A percentile compares a stretch with the other conserved stretches of the same genome.
phyloP scores from a whole-genome alignment of 2,329 filamentous ascomycete genomes.

The Aureobasidium leucospermi region DNA sequence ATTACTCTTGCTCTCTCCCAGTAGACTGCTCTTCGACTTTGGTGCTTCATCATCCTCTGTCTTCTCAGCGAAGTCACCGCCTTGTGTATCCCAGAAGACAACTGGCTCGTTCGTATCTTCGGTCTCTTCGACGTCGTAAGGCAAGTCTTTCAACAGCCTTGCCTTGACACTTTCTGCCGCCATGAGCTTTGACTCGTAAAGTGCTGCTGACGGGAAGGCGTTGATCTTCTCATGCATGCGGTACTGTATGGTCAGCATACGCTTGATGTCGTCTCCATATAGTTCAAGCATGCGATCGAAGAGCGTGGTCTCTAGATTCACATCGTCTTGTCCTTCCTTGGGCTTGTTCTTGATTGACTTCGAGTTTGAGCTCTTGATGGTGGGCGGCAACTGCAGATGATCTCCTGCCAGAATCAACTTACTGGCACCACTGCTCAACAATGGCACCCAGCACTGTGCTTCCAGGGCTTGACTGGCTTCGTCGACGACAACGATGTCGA shows the following conservation, averaged over 20 bases:
- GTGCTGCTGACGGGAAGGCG: conserved; percentile 80
- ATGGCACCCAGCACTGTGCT: conserved; percentile 92
- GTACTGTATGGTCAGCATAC: conserved; percentile 95
- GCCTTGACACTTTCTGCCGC: conserved; percentile 72
- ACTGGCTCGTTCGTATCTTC: conserved; percentile 85
- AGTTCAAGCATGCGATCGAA: conserved; percentile 82
- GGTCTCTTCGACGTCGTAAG: conserved; percentile 67
- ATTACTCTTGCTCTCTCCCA: conserved; percentile 82
- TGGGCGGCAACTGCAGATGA: conserved; percentile 88
- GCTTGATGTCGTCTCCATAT: conserved; percentile 77
- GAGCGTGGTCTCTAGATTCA: conserved; percentile 71
- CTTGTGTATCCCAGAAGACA: conserved; percentile 94
- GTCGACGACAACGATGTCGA: conserved; percentile 92
- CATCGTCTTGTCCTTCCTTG: conserved; percentile 27
- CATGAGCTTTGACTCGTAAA: conserved; percentile 76
- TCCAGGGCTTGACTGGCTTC: conserved; percentile 94
- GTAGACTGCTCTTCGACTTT: conserved; percentile 61
- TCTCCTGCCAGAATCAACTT: conserved; percentile 92
- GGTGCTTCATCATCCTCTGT: conserved; percentile 61
- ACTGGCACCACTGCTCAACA: conserved; percentile 60
- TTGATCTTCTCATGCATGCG: conserved; percentile 97
- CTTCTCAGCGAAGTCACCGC: conserved; percentile 80
- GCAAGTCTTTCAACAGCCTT: conserved; percentile 67
- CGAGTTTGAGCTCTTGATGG: conserved; percentile 68
- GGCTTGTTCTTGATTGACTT: conserved; percentile 31